Base-by-base conservation (phyloP, 2,329 filamentous ascomycete genomes). In the Calonectria pauciramosa region DNA sequence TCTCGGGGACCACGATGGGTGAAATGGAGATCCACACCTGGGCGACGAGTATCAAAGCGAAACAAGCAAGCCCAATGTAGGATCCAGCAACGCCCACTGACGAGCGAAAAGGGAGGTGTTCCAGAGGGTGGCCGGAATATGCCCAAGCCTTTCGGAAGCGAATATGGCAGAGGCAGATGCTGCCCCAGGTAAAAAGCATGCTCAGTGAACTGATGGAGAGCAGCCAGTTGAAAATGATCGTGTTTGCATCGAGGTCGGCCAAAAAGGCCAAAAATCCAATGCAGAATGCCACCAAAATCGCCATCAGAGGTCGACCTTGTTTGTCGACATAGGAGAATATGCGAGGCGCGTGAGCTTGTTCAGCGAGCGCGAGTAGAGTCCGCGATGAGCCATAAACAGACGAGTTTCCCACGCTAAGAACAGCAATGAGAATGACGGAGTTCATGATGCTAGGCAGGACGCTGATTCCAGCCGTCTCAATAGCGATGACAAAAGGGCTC, bases 401-500 rank as follows among this genome's bases (percentile, higher is more conserved):
- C 2, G 95, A 96, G 85, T 98, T 98, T 70, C 95, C 96, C 70
- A 98, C 96, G 0, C 95, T 97, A 26, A 98, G 88, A 18, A 98
- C 96, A 16, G 96, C 94, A 76, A 98, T 97, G 82, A 98, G 92
- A 83, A 98, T 98, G 70, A 98, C 95, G 20, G 92, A 93, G 85
- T 99, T 98, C 94, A 98, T 97, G 67, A 98, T 90, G 1, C 94
- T 96, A 0, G 95, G 95, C 6, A 98, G 90, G 3, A 93, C 92
- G 34, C 91, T 86, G 78, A 98, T 97, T n/a, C 95, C 93, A 2
- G 96, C 95, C 73, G 95, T 94, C 77, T 94, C 88, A 81, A 98
- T 97, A 76, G 96, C 95, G 79, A 98, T 96, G 80, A 98, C 96
- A 82, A 98, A 98, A 0, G 96, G 96, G 6, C 95, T 97, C 1